phyloP scores from a whole-genome alignment of 2,329 filamentous ascomycete species.

The Aspergillus pseudoglaucus region DNA sequence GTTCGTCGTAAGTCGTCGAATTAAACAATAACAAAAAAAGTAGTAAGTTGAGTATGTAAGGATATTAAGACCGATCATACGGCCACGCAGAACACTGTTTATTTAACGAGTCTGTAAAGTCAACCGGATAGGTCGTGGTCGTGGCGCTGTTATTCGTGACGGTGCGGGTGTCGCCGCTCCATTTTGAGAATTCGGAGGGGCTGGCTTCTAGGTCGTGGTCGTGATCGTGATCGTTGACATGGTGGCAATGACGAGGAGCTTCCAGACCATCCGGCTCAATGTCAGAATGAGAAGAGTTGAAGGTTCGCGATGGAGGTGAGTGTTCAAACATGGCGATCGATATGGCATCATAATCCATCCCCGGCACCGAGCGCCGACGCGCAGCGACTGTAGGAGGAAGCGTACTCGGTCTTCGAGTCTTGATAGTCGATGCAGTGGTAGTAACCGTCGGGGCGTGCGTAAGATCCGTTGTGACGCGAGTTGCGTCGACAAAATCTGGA shows the following conservation, averaged over 20 bases:
- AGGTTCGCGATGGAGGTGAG: conserved; percentile 10
- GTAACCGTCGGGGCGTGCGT: conserved; percentile 28
- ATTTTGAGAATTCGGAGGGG: neutral
- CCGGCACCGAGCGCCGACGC: conserved; percentile 19
- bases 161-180: conserved; percentile 20
- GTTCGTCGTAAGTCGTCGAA: neutral
- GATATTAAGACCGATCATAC: too few species aligned
- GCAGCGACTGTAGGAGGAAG: neutral
- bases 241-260: too few species aligned
- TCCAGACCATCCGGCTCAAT: neutral
- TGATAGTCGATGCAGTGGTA: neutral
- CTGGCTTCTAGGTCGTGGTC: neutral
- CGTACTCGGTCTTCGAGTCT: neutral
- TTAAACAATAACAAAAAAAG: neutral
- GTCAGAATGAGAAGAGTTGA: conserved; percentile 23
- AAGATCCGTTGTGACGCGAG: conserved; percentile 36
- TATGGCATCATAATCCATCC: conserved; percentile 31
- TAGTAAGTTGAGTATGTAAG: too few species aligned
- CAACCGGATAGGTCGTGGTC: conserved; percentile 13
- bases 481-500: conserved; percentile 41
- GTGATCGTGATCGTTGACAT: neutral
- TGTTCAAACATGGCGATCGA: conserved; percentile 36
- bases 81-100: neutral
- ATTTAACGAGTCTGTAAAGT: conserved; percentile 15
- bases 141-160: neutral